Conservation (phyloP, 345 rosid species). For the Acer yangbiense region DNA sequence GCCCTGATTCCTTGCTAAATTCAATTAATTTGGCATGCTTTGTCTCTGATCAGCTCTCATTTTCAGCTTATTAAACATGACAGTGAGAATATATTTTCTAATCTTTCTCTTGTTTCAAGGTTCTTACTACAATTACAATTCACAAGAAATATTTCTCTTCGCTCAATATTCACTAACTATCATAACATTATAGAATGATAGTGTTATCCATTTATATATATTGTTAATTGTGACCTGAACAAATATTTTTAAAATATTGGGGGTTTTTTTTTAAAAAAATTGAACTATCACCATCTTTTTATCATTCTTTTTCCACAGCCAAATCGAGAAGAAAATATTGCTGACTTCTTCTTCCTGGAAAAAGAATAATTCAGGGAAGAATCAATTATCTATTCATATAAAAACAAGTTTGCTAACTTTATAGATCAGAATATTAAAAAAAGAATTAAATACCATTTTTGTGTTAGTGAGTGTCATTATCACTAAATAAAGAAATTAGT, state of each 20-base stretch:
- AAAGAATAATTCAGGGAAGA: constrained; percentile 18
- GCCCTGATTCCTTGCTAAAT: neutral
- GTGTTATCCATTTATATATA: neutral
- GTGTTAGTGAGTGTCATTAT: constrained; percentile 61
- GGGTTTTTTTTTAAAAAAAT: neutral
- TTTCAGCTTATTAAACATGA: neutral
- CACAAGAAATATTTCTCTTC: neutral
- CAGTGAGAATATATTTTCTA: neutral
- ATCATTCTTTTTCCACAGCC: constrained; percentile 25
- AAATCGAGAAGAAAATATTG: constrained; percentile 29
- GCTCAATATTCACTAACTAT: neutral
- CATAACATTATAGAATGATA: neutral
- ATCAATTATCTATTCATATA: constrained; percentile 32
- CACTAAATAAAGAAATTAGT: constrained; percentile 36
- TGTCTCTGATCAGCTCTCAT: too few species aligned
- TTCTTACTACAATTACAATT: neutral
- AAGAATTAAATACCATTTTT: constrained; percentile 20
- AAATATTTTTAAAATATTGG: neutral
- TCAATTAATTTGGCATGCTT: neutral
- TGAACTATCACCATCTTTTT: constrained; percentile 20
- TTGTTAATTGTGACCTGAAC: neutral
- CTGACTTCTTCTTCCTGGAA: constrained; percentile 32
- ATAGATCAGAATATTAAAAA: constrained; percentile 25
- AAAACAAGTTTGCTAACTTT: constrained; percentile 44
- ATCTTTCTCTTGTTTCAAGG: neutral